phyloP scores from a whole-genome alignment of 2,329 filamentous ascomycete species.

The Aspergillus aculeatinus region DNA sequence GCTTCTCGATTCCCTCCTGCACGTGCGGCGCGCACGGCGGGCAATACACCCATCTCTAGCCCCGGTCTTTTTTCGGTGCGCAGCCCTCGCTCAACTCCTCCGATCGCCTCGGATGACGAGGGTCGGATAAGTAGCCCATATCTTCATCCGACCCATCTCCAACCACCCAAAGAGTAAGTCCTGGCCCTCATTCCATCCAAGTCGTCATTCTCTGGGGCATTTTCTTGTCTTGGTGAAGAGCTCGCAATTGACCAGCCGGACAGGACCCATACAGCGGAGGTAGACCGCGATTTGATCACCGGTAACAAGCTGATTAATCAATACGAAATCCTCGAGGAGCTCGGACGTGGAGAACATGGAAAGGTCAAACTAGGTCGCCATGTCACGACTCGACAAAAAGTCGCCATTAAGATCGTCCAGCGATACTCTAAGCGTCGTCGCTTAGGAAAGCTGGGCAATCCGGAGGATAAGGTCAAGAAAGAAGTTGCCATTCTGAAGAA shows the following conservation, averaged over 20 bases:
- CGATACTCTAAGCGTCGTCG: constrained; percentile 90
- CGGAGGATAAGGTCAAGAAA: constrained; percentile 75
- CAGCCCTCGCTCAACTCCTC: constrained; percentile 32
- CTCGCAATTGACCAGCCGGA: constrained; percentile 4
- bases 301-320: constrained; percentile 97
- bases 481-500: constrained; percentile 99
- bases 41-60: constrained; percentile 49
- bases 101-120: constrained; percentile 39
- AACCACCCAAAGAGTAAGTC: constrained; percentile 73
- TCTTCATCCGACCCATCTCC: constrained; percentile 69
- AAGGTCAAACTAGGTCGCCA: constrained; percentile 95
- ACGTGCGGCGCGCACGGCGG: constrained; percentile 41
- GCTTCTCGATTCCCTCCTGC: constrained; percentile 21
- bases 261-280: constrained; percentile 84
- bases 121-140: constrained; percentile 56
- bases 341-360: constrained; percentile 92
- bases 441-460: constrained; percentile 71
- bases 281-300: constrained; percentile 83
- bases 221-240: background rate
- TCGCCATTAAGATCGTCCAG: constrained; percentile 98
- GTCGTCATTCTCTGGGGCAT: background rate
- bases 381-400: constrained; percentile 69
- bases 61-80: constrained; percentile 47
- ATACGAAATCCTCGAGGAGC: constrained; percentile 95
- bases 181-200: background rate